A percentile compares a stretch with the other conserved stretches of the same genome.
Evolutionary conservation across 345 rosid genomes (phyloP).

Genomic region (Reutealis trisperma): DNA sequence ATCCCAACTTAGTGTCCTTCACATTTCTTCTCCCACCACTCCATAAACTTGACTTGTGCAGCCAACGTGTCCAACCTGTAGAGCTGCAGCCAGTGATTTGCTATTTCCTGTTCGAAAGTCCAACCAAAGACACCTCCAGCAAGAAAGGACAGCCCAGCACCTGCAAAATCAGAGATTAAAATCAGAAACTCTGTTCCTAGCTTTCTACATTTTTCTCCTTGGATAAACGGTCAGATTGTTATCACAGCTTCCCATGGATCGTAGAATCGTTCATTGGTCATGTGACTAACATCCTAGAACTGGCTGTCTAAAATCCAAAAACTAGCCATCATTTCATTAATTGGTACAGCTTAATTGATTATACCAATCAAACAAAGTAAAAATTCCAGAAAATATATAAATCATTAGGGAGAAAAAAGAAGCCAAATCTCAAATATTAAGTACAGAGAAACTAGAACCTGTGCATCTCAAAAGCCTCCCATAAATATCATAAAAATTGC

Average conservation of each 20-base stretch:
- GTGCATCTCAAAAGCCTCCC: not conserved
- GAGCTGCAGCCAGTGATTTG: slow-evolving; percentile 70
- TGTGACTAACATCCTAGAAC: too few species aligned
- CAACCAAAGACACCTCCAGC: slow-evolving; percentile 91
- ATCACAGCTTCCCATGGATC: not conserved
- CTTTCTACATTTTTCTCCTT: not conserved
- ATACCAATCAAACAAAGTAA: too few species aligned
- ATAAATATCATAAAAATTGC: not conserved
- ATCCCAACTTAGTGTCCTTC: slow-evolving; percentile 25
- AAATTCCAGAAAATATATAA: too few species aligned
- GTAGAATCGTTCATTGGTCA: too few species aligned
- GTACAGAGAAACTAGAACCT: not conserved
- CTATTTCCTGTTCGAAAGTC: slow-evolving; percentile 86
- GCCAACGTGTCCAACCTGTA: slow-evolving; percentile 86
- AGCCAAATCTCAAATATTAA: not conserved
- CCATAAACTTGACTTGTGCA: slow-evolving; percentile 85
- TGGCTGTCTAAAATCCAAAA: not conserved
- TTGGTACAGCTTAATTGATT: not conserved
- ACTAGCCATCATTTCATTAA: not conserved
- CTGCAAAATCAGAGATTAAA: slow-evolving; percentile 32
- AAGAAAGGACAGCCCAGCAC: slow-evolving; percentile 71
- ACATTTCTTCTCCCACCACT: slow-evolving; percentile 84
- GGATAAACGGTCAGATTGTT: not conserved
- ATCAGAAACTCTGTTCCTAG: not conserved
- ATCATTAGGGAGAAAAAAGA: too few species aligned